Evolutionary conservation across 768 basidiomycete genomes (phyloP), one percentile per base, ranked within the genome.

Genomic region (Lentinula boryana): DNA sequence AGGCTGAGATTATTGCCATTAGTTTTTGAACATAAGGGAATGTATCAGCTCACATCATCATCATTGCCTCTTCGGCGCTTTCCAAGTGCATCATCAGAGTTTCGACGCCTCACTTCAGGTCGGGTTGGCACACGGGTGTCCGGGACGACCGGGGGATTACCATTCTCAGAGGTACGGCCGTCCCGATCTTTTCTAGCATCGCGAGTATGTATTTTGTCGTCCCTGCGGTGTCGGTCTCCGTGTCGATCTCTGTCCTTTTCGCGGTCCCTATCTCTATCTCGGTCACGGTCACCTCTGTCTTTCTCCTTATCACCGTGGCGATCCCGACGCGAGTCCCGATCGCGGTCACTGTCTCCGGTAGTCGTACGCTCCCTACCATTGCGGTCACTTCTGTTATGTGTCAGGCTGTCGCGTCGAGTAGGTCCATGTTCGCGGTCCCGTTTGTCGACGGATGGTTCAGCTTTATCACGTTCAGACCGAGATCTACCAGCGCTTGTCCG

Each of bases 51-150:
- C 68, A 91, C 90, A 67, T 93, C 90, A 58, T 93, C 91, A 35
- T 92, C 91, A 0, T 78, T 67, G 21, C 80, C 75, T 58, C 91
- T 77, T 62, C 88, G 78, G 68, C 90, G 80, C 72, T 92, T 92
- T 31, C 89, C 88, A 27, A 90, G 79, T 3, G 75, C 77, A 50
- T 92, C 91, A 54, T 93, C 89, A 8, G 75, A 76, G 56, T 72
- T 75, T 5, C 88, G 80, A 68, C 86, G 83, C 62, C 87, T 78
- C 18, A 77, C 70, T 58, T 88, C 89, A 41, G 86, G 84, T 58
- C 88, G 79, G 63, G 78, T 77, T 5, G 86, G 84, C 51, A 72
- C 75, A 54, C 85, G 81, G 27, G 86, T 83, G 58, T 89, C 88
- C 38, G 70, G 69, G 44, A 72, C 61, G 31, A 68, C 65, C 27